Percentiles rank a stretch among this genome's conserved stretches.
These are phyloP conservation scores for Psilocybe mexicana DNA, from an alignment of 1,284 basidiomycete genomes.

Conservation along the genomic window DNA sequence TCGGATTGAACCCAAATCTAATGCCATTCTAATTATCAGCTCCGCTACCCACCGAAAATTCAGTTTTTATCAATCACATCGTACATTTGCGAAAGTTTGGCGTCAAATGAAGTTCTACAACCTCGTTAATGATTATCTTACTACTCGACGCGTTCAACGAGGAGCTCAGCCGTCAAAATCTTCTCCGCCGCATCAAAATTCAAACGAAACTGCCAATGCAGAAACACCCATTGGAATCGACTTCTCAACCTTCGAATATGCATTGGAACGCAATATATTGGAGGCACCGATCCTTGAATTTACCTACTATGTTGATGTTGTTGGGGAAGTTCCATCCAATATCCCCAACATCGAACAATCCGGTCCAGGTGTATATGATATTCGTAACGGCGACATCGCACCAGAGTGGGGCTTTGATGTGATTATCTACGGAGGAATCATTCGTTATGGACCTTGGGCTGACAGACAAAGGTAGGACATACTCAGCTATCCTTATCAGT, in stretches of 20 bases:
- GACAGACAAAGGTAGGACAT: conserved; percentile 77
- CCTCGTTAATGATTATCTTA: conserved; percentile 33
- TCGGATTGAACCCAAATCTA: not conserved
- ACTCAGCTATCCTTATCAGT: not conserved
- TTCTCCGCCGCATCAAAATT: conserved; percentile 29
- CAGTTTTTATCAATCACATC: conserved; percentile 45
- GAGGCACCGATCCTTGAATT: conserved; percentile 76
- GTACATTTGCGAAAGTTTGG: conserved; percentile 56
- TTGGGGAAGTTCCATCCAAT: conserved; percentile 58
- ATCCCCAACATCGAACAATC: conserved; percentile 11
- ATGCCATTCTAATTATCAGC: conserved; percentile 16
- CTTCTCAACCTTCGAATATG: conserved; percentile 73
- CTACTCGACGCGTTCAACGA: conserved; percentile 29
- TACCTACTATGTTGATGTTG: conserved; percentile 81
- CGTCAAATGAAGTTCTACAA: conserved; percentile 51
- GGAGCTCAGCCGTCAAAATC: conserved; percentile 13
- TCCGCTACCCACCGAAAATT: conserved; percentile 31
- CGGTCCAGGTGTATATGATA: conserved; percentile 47
- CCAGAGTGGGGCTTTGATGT: conserved; percentile 93
- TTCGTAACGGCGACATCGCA: conserved; percentile 85
- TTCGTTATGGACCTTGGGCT: conserved; percentile 93
- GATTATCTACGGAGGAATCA: conserved; percentile 68
- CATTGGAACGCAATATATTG: conserved; percentile 81
- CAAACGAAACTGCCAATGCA: conserved; percentile 48
- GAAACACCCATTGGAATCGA: conserved; percentile 55